phyloP scores from a whole-genome alignment of 78 protist genomes.

The Dictyostelium firmibasis region DNA sequence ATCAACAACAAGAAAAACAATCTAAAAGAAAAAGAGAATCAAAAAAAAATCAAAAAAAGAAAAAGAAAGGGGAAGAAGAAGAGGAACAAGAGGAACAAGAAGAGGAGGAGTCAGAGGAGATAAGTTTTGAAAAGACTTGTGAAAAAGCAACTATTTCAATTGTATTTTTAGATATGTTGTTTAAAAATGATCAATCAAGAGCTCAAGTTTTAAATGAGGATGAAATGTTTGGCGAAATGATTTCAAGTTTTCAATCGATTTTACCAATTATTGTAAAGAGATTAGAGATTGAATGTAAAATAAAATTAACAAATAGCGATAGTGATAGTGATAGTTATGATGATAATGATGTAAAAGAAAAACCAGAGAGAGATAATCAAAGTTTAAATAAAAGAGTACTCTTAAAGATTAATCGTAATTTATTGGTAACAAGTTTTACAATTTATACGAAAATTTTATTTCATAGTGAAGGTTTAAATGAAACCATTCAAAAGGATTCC shows the following conservation, averaged over 20 bases:
- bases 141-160: slow-evolving; percentile 17
- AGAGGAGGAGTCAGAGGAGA: neutral
- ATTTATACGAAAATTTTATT: slow-evolving; percentile 8
- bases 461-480: slow-evolving; percentile 28
- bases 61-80: neutral
- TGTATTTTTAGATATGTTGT: slow-evolving; percentile 15
- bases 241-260: neutral
- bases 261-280: slow-evolving; percentile 4
- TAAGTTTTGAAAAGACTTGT: neutral
- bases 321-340: neutral
- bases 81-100: neutral
- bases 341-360: neutral
- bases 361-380: neutral
- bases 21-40: neutral
- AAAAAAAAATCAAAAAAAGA: neutral
- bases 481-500: neutral
- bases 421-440: neutral
- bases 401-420: neutral
- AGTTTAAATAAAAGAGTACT: neutral
- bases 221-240: neutral
- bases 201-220: neutral
- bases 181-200: slow-evolving; percentile 35
- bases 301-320: neutral
- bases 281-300: neutral
- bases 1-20: neutral